phyloP scores from a whole-genome alignment of 805 yeast species.

The Starmera dryadoides region DNA sequence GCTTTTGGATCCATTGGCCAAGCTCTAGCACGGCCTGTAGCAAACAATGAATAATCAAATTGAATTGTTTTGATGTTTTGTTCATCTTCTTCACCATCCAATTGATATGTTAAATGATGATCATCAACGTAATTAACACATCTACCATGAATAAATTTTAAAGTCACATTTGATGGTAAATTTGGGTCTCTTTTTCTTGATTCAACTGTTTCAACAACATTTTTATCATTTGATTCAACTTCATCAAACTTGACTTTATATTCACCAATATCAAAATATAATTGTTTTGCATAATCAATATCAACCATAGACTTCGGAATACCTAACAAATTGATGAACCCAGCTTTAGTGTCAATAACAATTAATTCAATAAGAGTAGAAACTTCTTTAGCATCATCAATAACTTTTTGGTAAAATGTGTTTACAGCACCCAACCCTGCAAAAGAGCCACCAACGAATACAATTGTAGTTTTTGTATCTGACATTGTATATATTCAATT shows the following conservation, averaged over 20 bases:
- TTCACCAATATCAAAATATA: slow-evolving; percentile 23
- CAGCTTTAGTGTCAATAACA: slow-evolving; percentile 33
- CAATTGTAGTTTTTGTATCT: slow-evolving; percentile 9
- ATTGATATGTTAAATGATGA: slow-evolving; percentile 9
- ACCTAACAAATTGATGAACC: slow-evolving; percentile 33
- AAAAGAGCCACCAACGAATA: slow-evolving; percentile 29
- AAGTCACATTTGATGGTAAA: slow-evolving; percentile 9
- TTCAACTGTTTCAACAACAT: slow-evolving; percentile 22
- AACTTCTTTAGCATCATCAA: slow-evolving; percentile 3
- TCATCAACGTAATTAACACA: slow-evolving; percentile 16
- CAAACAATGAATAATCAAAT: slow-evolving; percentile 41
- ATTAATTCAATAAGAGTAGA: slow-evolving; percentile 20
- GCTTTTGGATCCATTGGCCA: slow-evolving; percentile 53
- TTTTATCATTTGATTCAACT: slow-evolving; percentile 28
- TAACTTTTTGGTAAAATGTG: slow-evolving; percentile 11
- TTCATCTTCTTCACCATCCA: slow-evolving; percentile 14
- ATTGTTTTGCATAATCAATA: slow-evolving; percentile 26
- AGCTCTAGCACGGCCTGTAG: slow-evolving; percentile 42
- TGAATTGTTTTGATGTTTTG: slow-evolving; percentile 14
- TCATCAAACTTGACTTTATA: slow-evolving; percentile 20
- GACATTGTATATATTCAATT: background rate
- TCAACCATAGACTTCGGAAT: slow-evolving; percentile 31
- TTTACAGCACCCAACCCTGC: slow-evolving; percentile 28
- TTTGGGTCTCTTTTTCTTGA: background rate
- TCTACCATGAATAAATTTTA: slow-evolving; percentile 17